phyloP scores from a whole-genome alignment of 2,329 filamentous ascomycete species.

The Fusarium multiceps region DNA sequence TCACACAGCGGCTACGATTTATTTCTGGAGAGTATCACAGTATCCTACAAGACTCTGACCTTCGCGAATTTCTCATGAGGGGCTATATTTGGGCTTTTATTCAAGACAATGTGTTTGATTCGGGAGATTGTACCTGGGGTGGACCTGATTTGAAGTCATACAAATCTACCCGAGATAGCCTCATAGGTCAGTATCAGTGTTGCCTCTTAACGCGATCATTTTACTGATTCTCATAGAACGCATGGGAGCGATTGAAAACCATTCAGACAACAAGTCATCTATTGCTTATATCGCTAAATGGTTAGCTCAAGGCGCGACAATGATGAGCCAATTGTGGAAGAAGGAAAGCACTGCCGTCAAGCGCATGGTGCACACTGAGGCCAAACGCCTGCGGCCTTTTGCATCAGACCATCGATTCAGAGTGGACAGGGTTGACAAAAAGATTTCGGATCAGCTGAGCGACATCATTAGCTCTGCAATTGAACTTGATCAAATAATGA shows the following conservation, averaged over 20 bases:
- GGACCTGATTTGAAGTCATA: fast-evolving
- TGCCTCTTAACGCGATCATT: no score
- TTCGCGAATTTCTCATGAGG: neutral
- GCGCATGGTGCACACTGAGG: neutral
- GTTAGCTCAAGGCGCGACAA: slow-evolving; percentile 4
- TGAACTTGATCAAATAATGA: slow-evolving; percentile 19
- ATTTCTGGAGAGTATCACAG: fast-evolving
- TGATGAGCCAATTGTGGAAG: neutral
- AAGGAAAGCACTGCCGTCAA: fast-evolving
- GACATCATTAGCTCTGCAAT: neutral
- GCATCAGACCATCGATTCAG: fast-evolving
- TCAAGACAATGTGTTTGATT: neutral
- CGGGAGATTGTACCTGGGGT: neutral
- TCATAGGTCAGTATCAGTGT: slow-evolving; percentile 2
- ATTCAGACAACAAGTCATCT: fast-evolving
- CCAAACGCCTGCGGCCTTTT: neutral
- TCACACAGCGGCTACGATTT: fast-evolving
- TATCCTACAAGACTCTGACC: neutral
- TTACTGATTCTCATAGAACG: neutral
- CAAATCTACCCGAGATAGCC: fast-evolving
- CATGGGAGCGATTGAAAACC: fast-evolving
- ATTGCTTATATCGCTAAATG: slow-evolving; percentile 3
- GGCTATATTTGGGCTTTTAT: slow-evolving; percentile 13
- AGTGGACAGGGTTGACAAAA: fast-evolving
- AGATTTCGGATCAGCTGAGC: neutral